Percentiles rank a stretch among this genome's conserved stretches.
Conservation (phyloP, 2,329 filamentous ascomycete species). For the Clonostachys rhizophaga region DNA sequence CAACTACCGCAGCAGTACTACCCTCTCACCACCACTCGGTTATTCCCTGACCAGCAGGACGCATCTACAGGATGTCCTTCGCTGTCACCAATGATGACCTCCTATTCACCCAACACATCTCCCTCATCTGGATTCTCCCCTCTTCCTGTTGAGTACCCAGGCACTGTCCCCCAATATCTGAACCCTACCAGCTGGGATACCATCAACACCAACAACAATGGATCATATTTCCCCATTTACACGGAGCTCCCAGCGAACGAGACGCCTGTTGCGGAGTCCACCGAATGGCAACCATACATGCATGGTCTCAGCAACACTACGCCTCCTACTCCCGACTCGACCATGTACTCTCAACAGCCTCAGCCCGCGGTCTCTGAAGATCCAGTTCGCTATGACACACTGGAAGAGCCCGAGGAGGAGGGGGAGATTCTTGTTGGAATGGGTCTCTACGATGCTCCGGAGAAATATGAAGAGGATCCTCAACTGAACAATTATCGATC, state of each 20-base stretch:
- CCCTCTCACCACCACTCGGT: slow-evolving; percentile 21
- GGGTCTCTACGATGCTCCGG: slow-evolving; percentile 74
- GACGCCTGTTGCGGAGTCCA: slow-evolving; percentile 6
- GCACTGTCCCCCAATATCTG: slow-evolving; percentile 27
- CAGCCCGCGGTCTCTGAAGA: slow-evolving; percentile 44
- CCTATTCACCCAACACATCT: slow-evolving; percentile 55
- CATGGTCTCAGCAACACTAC: slow-evolving; percentile 42
- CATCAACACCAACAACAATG: slow-evolving; percentile 1
- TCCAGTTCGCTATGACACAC: slow-evolving; percentile 38
- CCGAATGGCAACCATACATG: slow-evolving; percentile 41
- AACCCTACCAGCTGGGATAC: slow-evolving; percentile 30
- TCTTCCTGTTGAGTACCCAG: slow-evolving; percentile 33
- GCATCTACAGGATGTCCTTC: slow-evolving; percentile 32
- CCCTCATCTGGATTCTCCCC: slow-evolving; percentile 51
- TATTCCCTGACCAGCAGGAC: slow-evolving; percentile 34
- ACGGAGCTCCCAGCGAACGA: background rate
- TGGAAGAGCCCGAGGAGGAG: slow-evolving; percentile 50
- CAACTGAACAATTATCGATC: slow-evolving; percentile 49
- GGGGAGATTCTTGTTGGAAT: slow-evolving; percentile 77
- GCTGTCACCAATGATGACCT: slow-evolving; percentile 45
- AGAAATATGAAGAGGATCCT: slow-evolving; percentile 44
- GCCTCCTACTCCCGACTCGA: slow-evolving; percentile 56
- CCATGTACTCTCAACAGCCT: slow-evolving; percentile 44
- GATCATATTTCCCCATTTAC: slow-evolving; percentile 15
- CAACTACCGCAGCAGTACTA: slow-evolving; percentile 24